A percentile compares a stretch with the other conserved stretches of the same genome.
These are phyloP conservation scores for Trichothecium sympodiale DNA, from an alignment of 2,329 filamentous ascomycete genomes.

Conservation along the genomic window DNA sequence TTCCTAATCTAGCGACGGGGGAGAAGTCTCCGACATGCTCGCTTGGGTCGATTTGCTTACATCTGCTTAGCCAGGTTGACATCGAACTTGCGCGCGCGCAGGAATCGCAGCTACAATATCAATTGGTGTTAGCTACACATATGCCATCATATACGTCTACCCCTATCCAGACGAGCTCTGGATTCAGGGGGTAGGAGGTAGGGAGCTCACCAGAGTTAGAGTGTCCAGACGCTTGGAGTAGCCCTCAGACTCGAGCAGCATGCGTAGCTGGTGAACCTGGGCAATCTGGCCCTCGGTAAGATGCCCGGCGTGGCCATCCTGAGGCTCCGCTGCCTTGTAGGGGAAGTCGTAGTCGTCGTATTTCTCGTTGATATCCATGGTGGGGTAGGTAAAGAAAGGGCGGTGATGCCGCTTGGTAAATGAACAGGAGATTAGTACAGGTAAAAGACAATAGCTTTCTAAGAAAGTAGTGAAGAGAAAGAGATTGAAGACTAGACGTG, in stretches of 20 bases:
- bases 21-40: not conserved
- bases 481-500: not conserved
- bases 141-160: not conserved
- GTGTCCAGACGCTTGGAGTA: constrained; percentile 82
- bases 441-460: constrained; percentile 2
- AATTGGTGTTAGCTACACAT: not conserved
- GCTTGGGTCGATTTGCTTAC: constrained; percentile 37
- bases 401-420: not conserved
- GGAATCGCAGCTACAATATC: constrained; percentile 60
- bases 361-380: constrained; percentile 65
- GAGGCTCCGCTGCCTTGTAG: constrained; percentile 57
- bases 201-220: constrained; percentile 62
- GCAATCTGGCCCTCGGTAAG: constrained; percentile 81
- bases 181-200: not conserved
- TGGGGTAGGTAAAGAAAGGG: constrained; percentile 9
- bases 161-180: constrained; percentile 1
- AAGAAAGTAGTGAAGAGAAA: constrained; percentile 2
- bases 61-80: constrained; percentile 76
- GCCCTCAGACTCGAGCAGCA: constrained; percentile 73
- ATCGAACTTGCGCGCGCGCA: constrained; percentile 92
- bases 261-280: constrained; percentile 74
- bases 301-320: constrained; percentile 76
- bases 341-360: constrained; percentile 97
- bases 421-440: constrained; percentile 2
- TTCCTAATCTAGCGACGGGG: not conserved